A percentile compares a stretch with the other conserved stretches of the same genome.
Conservation (phyloP, 108 stramenopile genomes). For the Thalassiosira profunda region DNA sequence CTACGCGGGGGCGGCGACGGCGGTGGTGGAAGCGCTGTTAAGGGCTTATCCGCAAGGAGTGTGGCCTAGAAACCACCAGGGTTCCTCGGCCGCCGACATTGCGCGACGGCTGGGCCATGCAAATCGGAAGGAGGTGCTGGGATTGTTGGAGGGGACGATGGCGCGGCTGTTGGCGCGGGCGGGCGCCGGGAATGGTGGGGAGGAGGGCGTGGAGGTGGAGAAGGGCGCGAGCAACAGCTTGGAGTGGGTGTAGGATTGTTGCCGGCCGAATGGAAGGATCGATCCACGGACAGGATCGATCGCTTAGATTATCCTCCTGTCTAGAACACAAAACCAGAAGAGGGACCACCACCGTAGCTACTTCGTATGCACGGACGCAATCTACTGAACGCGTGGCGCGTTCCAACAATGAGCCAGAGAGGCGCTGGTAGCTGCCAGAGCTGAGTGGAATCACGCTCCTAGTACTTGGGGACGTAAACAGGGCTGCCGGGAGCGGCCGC, state of each 20-base stretch:
- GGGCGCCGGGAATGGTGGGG: slow-evolving; percentile 3
- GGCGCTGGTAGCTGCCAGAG: too few species aligned
- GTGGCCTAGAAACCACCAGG: slow-evolving; percentile 73
- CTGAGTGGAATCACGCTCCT: too few species aligned
- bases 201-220: slow-evolving; percentile 40
- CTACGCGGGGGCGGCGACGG: slow-evolving; percentile 74
- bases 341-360: too few species aligned
- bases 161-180: slow-evolving; percentile 23
- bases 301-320: too few species aligned
- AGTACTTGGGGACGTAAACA: too few species aligned
- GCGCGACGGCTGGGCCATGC: slow-evolving; percentile 69
- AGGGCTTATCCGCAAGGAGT: slow-evolving; percentile 73
- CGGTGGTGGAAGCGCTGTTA: slow-evolving; percentile 59
- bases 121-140: slow-evolving; percentile 65
- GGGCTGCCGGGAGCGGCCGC: too few species aligned
- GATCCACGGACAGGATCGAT: too few species aligned
- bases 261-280: too few species aligned
- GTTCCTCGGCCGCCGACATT: slow-evolving; percentile 80
- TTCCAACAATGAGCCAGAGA: too few species aligned
- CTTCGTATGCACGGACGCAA: too few species aligned
- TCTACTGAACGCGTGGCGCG: too few species aligned
- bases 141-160: slow-evolving; percentile 43
- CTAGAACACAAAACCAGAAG: too few species aligned
- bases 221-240: slow-evolving; percentile 23
- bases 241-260: slow-evolving; percentile 10